Conservation (phyloP, 257 asterid genomes). For the Ocimum tenuiflorum region DNA sequence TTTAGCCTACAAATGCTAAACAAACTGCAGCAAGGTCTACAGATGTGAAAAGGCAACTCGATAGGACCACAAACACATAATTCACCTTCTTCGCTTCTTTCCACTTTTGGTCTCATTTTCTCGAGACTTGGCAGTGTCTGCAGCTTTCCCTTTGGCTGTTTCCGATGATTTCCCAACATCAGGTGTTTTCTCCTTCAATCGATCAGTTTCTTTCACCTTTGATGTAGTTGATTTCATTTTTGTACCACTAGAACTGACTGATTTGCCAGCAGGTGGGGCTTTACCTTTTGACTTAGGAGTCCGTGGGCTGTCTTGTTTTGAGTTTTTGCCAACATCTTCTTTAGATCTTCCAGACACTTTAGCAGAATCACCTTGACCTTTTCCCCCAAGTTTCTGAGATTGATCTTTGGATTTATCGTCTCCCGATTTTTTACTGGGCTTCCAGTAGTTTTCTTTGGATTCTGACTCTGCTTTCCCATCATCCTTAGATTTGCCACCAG, state of each 20-base stretch:
- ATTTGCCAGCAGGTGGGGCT: conserved; percentile 34
- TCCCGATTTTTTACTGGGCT: conserved; percentile 35
- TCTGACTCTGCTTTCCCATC: conserved; percentile 36
- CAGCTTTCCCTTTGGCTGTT: conserved; percentile 34
- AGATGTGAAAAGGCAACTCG: conserved; percentile 14
- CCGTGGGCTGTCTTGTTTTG: conserved; percentile 40
- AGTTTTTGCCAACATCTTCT: conserved; percentile 42
- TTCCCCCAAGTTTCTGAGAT: conserved; percentile 27
- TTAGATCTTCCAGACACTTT: conserved; percentile 46
- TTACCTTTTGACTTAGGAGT: conserved; percentile 48
- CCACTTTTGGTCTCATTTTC: conserved; percentile 45
- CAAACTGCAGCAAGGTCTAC: conserved; percentile 15
- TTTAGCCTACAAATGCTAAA: conserved; percentile 20
- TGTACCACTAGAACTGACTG: conserved; percentile 29
- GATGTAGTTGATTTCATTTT: conserved; percentile 40
- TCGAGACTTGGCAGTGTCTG: conserved; percentile 35
- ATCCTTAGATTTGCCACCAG: conserved; percentile 44
- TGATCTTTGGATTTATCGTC: conserved; percentile 32
- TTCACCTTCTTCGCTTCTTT: conserved; percentile 56
- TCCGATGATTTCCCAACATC: conserved; percentile 33
- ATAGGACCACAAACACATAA: neutral
- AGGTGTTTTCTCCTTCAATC: conserved; percentile 33
- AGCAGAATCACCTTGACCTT: conserved; percentile 36
- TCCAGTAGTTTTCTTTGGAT: conserved; percentile 32
- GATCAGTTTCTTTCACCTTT: conserved; percentile 48